Percentiles rank a stretch among this genome's conserved stretches.
Conservation (phyloP, 202 grass and related monocot species). For the Panicum hallii region DNA sequence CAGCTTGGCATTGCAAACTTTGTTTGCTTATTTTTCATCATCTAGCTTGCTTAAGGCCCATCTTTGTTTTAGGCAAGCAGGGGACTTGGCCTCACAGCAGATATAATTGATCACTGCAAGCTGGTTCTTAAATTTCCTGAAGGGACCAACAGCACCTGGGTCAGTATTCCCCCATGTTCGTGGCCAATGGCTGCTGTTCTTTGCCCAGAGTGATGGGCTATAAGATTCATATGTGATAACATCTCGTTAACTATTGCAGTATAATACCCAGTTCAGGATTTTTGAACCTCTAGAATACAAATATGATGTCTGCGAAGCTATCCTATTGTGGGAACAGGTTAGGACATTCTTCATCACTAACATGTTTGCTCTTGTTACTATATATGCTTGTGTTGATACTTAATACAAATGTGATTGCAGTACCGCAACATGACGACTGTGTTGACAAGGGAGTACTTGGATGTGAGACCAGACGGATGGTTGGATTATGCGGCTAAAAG, state of each 20-base stretch:
- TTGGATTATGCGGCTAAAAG: slow-evolving; percentile 91
- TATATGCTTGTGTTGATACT: slow-evolving; percentile 37
- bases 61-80: slow-evolving; percentile 76
- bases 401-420: slow-evolving; percentile 57
- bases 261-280: slow-evolving; percentile 85
- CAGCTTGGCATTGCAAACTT: neutral
- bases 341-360: slow-evolving; percentile 41
- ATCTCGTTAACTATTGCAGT: slow-evolving; percentile 58
- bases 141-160: slow-evolving; percentile 97
- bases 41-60: slow-evolving; percentile 28
- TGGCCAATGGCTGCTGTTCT: slow-evolving; percentile 42
- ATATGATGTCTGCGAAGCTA: slow-evolving; percentile 76
- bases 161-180: slow-evolving; percentile 49
- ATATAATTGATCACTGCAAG: slow-evolving; percentile 86
- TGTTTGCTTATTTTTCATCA: neutral
- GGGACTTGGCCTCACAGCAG: slow-evolving; percentile 83
- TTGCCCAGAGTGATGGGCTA: neutral
- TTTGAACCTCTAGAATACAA: slow-evolving; percentile 85
- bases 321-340: slow-evolving; percentile 96
- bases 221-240: slow-evolving; percentile 22
- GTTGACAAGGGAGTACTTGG: slow-evolving; percentile 98
- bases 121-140: slow-evolving; percentile 86
- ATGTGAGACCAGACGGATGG: slow-evolving; percentile 95
- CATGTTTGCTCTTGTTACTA: slow-evolving; percentile 6
- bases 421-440: slow-evolving; percentile 97